Base-by-base conservation (phyloP, 2,329 filamentous ascomycete genomes). In the Phialemonium atrogriseum region DNA sequence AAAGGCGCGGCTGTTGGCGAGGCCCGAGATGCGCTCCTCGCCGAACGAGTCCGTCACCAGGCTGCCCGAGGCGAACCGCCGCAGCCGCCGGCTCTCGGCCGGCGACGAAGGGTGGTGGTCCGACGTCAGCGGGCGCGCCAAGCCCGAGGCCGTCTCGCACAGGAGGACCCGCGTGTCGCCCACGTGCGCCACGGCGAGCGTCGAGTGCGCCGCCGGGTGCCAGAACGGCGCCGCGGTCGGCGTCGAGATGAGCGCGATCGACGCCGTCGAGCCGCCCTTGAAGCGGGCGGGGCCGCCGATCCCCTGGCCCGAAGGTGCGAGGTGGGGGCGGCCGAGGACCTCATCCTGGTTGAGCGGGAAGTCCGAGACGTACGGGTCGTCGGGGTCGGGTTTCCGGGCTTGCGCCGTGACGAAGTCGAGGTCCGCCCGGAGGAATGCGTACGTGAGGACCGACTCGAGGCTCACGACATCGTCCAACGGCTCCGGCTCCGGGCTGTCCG, bases 21-120 rank as follows among this genome's bases (percentile, higher is more conserved):
- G 70, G 0, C 91, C 89, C 10, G 80, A 80, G 56, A 98, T 91
- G 45, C 91, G 86, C 59, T 96, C 88, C 60, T 98, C 91, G 50
- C 91, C 91, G 55, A 98, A 98, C 20, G 85, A 93, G 59, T 98
- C 91, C 0, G 89, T 91, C 12, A 94, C 81, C 52, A 96, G 89
- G 3, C 81, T 70, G 16, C 68, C 80, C n/a, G n/a, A n/a, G 18
- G 83, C 76, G 21, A 88, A 96, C 29, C 88, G 80, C 26, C 88
- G 81, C 15, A 98, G 70, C 7, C 91, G 77, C 24, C 77, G 79
- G 8, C 82, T 80, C 63, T 98, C 91, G 34, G 78, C 68, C 0
- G 91, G 91, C 5, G 83, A 77, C n/a, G 79, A 84, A 0, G 91
- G 89, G 52, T 94, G 91, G 57, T 98, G 91, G 54, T 94, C 86